phyloP scores from a whole-genome alignment of 2,329 filamentous ascomycete genomes.

The Xylaria multiplex region DNA sequence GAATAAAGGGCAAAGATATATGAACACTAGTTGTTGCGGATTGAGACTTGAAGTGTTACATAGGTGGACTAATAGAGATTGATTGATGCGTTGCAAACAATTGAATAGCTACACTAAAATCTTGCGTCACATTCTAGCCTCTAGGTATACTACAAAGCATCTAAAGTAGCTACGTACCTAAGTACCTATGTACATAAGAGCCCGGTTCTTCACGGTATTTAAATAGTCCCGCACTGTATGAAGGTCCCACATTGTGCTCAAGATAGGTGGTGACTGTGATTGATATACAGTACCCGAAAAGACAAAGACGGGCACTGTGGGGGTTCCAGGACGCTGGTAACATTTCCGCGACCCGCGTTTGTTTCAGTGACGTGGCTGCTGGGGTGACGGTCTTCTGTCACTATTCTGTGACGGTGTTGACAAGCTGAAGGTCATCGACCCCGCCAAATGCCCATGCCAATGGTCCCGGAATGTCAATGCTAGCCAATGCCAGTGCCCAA shows the following conservation, averaged over 20 bases:
- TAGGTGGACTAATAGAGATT: not conserved
- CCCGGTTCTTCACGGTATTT: not conserved
- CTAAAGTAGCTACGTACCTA: no score
- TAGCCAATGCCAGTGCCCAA: conserved; percentile 39
- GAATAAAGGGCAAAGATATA: not conserved
- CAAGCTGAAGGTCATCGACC: conserved; percentile 39
- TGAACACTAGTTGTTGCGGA: not conserved
- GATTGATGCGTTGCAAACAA: conserved; percentile 10
- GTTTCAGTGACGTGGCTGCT: conserved; percentile 32
- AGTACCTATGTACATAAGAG: no score
- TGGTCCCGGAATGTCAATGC: conserved; percentile 13
- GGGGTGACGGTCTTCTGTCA: conserved; percentile 46
- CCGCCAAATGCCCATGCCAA: conserved; percentile 41
- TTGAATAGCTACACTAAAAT: conserved; percentile 16
- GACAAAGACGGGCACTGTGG: conserved; percentile 21
- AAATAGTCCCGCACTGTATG: not conserved
- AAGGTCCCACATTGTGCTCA: no score
- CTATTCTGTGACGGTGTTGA: conserved; percentile 45
- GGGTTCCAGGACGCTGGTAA: conserved; percentile 24
- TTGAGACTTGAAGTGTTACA: not conserved
- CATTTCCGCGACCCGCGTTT: conserved; percentile 19
- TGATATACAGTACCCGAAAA: not conserved
- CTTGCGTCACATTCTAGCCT: conserved; percentile 18
- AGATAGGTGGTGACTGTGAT: not conserved
- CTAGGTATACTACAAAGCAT: no score